Evolutionary conservation across 129 eudicot genomes (phyloP).

Genomic region (Flaveria trinervia): DNA sequence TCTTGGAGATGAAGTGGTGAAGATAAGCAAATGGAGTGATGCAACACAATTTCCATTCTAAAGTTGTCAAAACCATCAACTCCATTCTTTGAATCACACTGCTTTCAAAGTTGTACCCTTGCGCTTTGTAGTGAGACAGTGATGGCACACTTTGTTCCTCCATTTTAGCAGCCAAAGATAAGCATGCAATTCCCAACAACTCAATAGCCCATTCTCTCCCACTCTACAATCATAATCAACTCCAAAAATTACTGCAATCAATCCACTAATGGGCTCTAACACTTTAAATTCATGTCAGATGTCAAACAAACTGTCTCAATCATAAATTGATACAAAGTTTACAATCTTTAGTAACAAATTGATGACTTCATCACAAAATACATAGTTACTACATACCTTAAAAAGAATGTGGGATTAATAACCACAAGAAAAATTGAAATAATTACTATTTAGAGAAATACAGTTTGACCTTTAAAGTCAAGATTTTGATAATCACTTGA

Average conservation of each 20-base stretch:
- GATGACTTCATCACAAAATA: neutral
- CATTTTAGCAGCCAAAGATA: constrained; percentile 83
- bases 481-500: neutral
- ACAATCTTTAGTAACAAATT: neutral
- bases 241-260: neutral
- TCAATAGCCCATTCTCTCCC: constrained; percentile 56
- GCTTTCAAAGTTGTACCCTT: constrained; percentile 39
- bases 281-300: neutral
- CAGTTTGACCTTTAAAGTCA: constrained; percentile 14
- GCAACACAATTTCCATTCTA: constrained; percentile 64
- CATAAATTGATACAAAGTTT: neutral
- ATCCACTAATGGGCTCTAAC: neutral
- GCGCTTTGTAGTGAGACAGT: constrained; percentile 44
- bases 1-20: constrained; percentile 50
- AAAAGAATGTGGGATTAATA: neutral
- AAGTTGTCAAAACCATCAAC: constrained; percentile 51
- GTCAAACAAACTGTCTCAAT: neutral
- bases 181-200: constrained; percentile 67
- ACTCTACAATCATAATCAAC: constrained; percentile 25
- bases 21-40: constrained; percentile 74
- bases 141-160: constrained; percentile 56
- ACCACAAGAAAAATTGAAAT: neutral
- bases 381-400: neutral
- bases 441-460: neutral
- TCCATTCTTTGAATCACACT: constrained; percentile 62